Percentiles rank a stretch among this genome's conserved stretches.
phyloP scores from a whole-genome alignment of 1,284 basidiomycete genomes.

The Sporisorium exsertum region DNA sequence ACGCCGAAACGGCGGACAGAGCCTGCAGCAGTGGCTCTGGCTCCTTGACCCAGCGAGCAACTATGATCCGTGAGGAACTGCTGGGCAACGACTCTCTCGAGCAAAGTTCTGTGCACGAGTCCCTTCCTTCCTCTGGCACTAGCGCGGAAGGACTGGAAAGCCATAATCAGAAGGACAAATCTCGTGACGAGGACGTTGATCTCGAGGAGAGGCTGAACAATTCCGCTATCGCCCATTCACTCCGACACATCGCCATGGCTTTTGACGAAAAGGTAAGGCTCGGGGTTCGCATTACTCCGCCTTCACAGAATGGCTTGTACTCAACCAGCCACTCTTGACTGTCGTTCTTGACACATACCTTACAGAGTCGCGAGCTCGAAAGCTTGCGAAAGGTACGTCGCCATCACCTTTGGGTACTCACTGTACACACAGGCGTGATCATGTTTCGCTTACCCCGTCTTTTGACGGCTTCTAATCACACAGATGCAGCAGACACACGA shows the following conservation, averaged over 20 bases:
- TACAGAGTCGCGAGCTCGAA: slow-evolving; percentile 39
- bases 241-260: slow-evolving; percentile 37
- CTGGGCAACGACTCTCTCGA: slow-evolving; percentile 19
- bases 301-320: too few species aligned
- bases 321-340: neutral
- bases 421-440: neutral
- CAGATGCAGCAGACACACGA: slow-evolving; percentile 24
- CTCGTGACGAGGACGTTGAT: neutral
- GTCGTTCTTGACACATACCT: too few species aligned
- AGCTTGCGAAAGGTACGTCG: slow-evolving; percentile 22
- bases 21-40: slow-evolving; percentile 19
- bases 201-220: slow-evolving; percentile 21
- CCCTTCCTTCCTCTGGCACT: slow-evolving; percentile 9
- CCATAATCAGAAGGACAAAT: neutral
- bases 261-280: slow-evolving; percentile 42
- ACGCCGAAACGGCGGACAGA: neutral
- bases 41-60: slow-evolving; percentile 26
- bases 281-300: neutral
- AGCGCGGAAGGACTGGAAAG: neutral
- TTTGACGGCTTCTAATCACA: neutral
- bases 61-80: slow-evolving; percentile 37
- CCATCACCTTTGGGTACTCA: neutral
- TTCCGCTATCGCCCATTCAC: slow-evolving; percentile 30
- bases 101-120: slow-evolving; percentile 11
- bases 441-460: neutral